phyloP scores from a whole-genome alignment of 192 early-diverging fungal species.

The Phlyctochytrium arcticum region DNA sequence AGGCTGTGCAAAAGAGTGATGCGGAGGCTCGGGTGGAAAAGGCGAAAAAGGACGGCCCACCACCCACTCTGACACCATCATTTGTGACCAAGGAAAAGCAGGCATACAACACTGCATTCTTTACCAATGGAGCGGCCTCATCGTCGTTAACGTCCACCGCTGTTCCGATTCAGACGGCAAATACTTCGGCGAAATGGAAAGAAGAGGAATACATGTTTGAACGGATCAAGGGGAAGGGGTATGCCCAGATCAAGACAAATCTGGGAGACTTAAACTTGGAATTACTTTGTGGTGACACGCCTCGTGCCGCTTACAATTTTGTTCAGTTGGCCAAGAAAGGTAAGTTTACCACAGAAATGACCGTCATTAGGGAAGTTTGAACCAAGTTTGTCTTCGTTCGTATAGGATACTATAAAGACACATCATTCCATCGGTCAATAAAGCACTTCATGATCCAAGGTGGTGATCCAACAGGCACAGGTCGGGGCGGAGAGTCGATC shows the following conservation, averaged over 20 bases:
- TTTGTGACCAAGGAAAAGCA: slow-evolving; percentile 43
- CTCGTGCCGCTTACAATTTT: slow-evolving; percentile 90
- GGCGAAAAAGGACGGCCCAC: not conserved
- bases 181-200: slow-evolving; percentile 63
- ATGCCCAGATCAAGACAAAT: slow-evolving; percentile 74
- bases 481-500: slow-evolving; percentile 81
- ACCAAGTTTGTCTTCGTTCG: not conserved
- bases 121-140: slow-evolving; percentile 71
- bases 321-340: slow-evolving; percentile 73
- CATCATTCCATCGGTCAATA: slow-evolving; percentile 85
- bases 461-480: slow-evolving; percentile 81
- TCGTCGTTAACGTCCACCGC: slow-evolving; percentile 87
- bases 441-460: slow-evolving; percentile 89
- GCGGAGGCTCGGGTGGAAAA: slow-evolving; percentile 10
- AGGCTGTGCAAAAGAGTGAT: slow-evolving; percentile 36
- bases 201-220: slow-evolving; percentile 90
- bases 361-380: not conserved
- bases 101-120: slow-evolving; percentile 77
- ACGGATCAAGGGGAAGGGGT: slow-evolving; percentile 73
- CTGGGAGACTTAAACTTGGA: slow-evolving; percentile 80
- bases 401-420: slow-evolving; percentile 76
- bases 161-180: slow-evolving; percentile 63
- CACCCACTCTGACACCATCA: slow-evolving; percentile 35
- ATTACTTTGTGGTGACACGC: slow-evolving; percentile 74
- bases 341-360: not conserved